Base-by-base conservation (phyloP, 2,329 filamentous ascomycete genomes). In the Aspergillus fumigatiaffinis region DNA sequence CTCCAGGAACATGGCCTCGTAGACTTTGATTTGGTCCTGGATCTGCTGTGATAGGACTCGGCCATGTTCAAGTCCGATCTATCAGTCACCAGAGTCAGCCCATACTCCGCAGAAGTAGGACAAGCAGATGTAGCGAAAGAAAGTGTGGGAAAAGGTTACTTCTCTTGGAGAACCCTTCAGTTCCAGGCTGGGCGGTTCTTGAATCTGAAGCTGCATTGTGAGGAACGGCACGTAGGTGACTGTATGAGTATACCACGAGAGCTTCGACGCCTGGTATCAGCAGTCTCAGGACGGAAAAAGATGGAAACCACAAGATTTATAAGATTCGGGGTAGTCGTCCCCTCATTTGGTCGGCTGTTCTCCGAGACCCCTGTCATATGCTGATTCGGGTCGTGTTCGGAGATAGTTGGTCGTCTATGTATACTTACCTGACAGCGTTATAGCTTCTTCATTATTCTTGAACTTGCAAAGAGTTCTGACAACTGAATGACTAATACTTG, bases 31-130 rank as follows among this genome's bases (percentile, higher is more conserved):
- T 54, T 75, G 74, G 55, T 76, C 69, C 3, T 56, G 55, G 46
- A 83, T 77, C 38, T 80, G 73, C 0, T 62, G 20, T 6, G 63
- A 66, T 1, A 80, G 75, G 10, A 68, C 60, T 4, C 59, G 60
- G 50, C 81, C 81, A 64, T 83, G 81, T 42, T 76, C 68, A 46
- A 75, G 55, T 51, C 81, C 81, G 49, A 83, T 82, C 80, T 83
- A 42, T 17, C 14, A 3, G 23, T 12, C 8, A 7, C 21, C 23
- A 23, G 7, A 32, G 26, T 54, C 42, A 53, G 47, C 52, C 23
- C 46, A 26, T 2, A 23, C 21, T 21, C n/a, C 4, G 32, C 23
- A 14, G 32, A 25, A 14, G 28, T 25, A 26, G 41, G 8, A 5
- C 4, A 44, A 20, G 32, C 2, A 28, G 8, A 38, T 6, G 32